Evolutionary conservation across 208 protist species (phyloP), one percentile per base, ranked within the genome.

Genomic region (Giardia muris): DNA sequence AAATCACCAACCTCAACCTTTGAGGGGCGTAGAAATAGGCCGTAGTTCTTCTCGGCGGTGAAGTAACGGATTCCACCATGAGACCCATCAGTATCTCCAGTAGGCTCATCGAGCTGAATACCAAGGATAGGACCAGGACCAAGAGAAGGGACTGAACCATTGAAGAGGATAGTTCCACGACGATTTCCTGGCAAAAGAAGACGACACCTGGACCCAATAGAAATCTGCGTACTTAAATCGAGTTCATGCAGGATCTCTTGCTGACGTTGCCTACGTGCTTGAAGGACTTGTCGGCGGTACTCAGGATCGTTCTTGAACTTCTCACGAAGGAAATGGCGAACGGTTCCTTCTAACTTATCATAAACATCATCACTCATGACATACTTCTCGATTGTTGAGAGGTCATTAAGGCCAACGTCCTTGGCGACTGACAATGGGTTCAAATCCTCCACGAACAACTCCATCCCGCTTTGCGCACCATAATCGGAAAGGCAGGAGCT

Each of bases 41-140:
- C 94, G 86, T 95, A 94, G n/a, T 93, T 93, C 2, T 46, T 47
- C 39, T 10, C 2, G 48, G 94, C 95, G 87, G 95, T 92, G 93
- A 98, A 98, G 46, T 97, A 96, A 76, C 92, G 89, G 43, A 94
- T 94, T 0, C 96, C 96, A 93, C 97, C 98, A 42, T 97, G 96
- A 22, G 94, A 94, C 45, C 97, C 97, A 93, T 98, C 95, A 42
- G 96, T 96, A 91, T 98, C 98, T 30, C 97, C 97, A 0, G 97
- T 94, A 48, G 97, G 97, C 93, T 97, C 96, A 92, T 98, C 97
- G 45, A 98, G 97, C 93, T 96, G 93, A 1, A 98, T 4, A 46
- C 95, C 95, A 42, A 96, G 46, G 94, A 95, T 96, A 46, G 87
- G 67, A 10, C 95, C 95, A 47, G 43, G 2, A 19, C 92, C 94